phyloP scores from a whole-genome alignment of 2,329 filamentous ascomycete genomes.

The Akanthomyces uredinophilus region DNA sequence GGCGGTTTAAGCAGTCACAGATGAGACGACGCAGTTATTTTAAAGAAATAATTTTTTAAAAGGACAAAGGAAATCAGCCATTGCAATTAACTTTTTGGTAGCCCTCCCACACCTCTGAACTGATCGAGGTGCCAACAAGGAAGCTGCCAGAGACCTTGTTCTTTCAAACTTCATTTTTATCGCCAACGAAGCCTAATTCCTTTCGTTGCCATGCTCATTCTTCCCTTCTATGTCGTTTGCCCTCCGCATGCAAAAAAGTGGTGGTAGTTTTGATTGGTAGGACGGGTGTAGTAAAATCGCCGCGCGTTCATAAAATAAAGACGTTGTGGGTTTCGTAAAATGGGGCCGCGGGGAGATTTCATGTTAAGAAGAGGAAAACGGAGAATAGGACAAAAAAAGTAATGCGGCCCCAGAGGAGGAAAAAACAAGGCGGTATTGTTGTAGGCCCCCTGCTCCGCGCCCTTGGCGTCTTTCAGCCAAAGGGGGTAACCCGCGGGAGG shows the following conservation, averaged over 20 bases:
- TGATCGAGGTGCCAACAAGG: conserved; percentile 30
- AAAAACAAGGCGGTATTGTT: conserved; percentile 16
- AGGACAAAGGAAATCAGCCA: conserved; percentile 22
- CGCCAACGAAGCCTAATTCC: conserved; percentile 27
- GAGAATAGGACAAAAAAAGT: conserved; percentile 13
- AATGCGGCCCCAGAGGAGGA: conserved; percentile 13
- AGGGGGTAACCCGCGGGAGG: conserved; percentile 21
- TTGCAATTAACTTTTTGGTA: conserved; percentile 40
- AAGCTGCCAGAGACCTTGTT: conserved; percentile 34
- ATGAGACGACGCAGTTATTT: neutral
- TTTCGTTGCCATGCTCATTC: conserved; percentile 10
- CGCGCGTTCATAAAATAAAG: conserved; percentile 14
- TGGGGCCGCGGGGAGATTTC: conserved; percentile 13
- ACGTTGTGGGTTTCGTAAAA: conserved; percentile 12
- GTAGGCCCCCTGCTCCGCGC: conserved; percentile 3
- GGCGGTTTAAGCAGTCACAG: neutral
- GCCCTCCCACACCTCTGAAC: conserved; percentile 32
- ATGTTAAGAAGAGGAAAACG: conserved; percentile 4
- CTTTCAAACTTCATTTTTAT: conserved; percentile 20
- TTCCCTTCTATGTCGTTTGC: conserved; percentile 5
- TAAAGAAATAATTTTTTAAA: conserved; percentile 1
- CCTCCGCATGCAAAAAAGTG: conserved; percentile 12
- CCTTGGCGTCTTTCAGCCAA: conserved; percentile 2
- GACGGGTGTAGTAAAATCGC: conserved; percentile 13
- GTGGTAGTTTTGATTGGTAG: conserved; percentile 4